Conservation (phyloP, 176 grass and related monocot genomes). For the Chrysopogon serrulatus region DNA sequence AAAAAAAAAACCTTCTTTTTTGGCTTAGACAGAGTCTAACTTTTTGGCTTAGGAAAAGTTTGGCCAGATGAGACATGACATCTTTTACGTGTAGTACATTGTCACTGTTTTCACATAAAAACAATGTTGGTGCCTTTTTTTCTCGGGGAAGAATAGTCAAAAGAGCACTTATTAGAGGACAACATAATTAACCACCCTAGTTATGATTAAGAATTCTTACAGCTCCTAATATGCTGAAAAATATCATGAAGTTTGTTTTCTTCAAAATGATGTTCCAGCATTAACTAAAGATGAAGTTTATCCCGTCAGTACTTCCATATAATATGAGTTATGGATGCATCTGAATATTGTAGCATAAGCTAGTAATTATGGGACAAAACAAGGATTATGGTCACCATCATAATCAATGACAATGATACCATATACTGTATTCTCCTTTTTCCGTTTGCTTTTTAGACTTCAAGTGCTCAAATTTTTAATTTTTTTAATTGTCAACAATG, state of each 20-base stretch:
- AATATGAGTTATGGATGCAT: background rate
- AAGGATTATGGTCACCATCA: background rate
- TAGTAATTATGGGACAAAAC: background rate
- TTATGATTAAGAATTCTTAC: background rate
- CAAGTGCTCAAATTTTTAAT: background rate
- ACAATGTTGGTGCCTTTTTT: background rate
- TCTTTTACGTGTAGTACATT: background rate
- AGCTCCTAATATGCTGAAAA: background rate
- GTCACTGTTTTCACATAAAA: background rate
- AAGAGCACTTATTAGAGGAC: background rate
- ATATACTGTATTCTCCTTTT: no score
- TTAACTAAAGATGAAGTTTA: background rate
- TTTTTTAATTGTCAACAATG: background rate
- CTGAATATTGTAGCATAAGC: background rate
- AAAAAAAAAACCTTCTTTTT: background rate
- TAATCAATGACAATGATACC: no score
- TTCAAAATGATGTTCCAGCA: no score
- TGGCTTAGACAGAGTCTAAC: background rate
- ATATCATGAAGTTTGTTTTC: background rate
- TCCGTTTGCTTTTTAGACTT: background rate
- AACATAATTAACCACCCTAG: background rate
- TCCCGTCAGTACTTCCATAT: background rate
- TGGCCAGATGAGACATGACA: background rate
- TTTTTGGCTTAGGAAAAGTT: background rate
- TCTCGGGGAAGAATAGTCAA: background rate